Base-by-base conservation (phyloP, 768 basidiomycete genomes). In the Trametes coccinea region DNA sequence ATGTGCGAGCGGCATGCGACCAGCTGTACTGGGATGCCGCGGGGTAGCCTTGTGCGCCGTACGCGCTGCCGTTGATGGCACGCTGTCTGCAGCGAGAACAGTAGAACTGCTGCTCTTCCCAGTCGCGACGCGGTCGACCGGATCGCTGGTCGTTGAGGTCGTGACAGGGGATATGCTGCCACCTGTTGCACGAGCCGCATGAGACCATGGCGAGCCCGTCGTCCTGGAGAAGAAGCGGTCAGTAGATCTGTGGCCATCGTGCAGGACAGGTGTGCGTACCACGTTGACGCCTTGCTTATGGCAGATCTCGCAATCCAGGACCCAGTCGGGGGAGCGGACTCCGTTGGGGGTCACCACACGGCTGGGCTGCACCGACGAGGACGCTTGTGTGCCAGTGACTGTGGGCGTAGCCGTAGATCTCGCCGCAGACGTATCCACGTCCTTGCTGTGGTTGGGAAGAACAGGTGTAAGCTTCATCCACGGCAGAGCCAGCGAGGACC, bases 111-210 rank as follows among this genome's bases (percentile, higher is more conserved):
- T 90, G 91, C n/a, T 76, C 70, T 53, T 91, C 84, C 95, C 95
- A 97, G 66, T 95, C 86, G 17, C 93, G 85, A 65, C 78, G 82
- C 4, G 82, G 84, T 13, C 80, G 81, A 27, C 92, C 89, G 46
- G 83, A 81, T 22, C 78, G 74, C 33, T 76, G 73, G 72, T 95
- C 94, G 31, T 80, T 84, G 50, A 74, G 76, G 69, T 96, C 91
- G 69, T 95, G 92, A 68, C 95, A 97, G 22, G 77, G 71, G 37
- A 92, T 92, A 68, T 97, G 95, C 67, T 96, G 95, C 95, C 94
- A 97, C 72, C 86, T 86, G 13, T 80, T 82, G 73, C 95, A 97
- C 31, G 75, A 71, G 27, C 90, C 91, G 69, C 95, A 97, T 40
- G 85, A 92, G 70, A 93, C 84, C 76, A 96, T 81, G 3, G 90